Evolutionary conservation across 2,329 filamentous ascomycete species (phyloP), one percentile per base, ranked within the genome.

Genomic region (Mariannaea sp.): DNA sequence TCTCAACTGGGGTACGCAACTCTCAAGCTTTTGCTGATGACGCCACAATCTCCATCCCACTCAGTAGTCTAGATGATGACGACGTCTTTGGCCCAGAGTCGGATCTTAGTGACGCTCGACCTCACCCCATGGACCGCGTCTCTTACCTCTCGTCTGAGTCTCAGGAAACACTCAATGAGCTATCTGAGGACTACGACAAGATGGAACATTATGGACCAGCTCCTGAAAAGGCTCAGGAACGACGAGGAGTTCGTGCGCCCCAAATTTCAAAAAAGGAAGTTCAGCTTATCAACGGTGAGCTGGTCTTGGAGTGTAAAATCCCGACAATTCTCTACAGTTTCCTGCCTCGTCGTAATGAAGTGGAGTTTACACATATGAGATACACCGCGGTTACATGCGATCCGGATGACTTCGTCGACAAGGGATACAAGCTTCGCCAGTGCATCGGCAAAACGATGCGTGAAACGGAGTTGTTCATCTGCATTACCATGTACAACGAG

Each of bases 301-400:
- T 99, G 47, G 93, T 99, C 53, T 80, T 99, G 40, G 94, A 99
- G 76, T 97, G 94, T 80, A 99, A 99, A 76, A 99, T 99, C 62
- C 94, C 95, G 1, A 99, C 94, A 1, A 99, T 97, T 63, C 80
- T 99, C 33, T 95, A 97, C 81, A 96, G 92, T 70, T 99, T 99
- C 75, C 77, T 99, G 57, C 95, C 95, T 0, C 85, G 93, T 13
- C 85, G 93, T 55, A 92, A 97, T 69, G 93, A 96, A 71, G 81
- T 93, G 58, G 94, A 99, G 69, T 99, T 99, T 71, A 99, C 94
- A 0, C 92, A 97, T 69, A 97, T 97, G 93, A 87, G 94, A 48
- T 99, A 99, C 71, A 97, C 93, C 0, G 94, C 94, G 8, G 94
- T 96, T n/a, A 99, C 94, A 2, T 97, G 92, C 72, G 92, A 97